phyloP scores from a whole-genome alignment of 2,329 filamentous ascomycete species.

The Conoideocrella luteorostrata region DNA sequence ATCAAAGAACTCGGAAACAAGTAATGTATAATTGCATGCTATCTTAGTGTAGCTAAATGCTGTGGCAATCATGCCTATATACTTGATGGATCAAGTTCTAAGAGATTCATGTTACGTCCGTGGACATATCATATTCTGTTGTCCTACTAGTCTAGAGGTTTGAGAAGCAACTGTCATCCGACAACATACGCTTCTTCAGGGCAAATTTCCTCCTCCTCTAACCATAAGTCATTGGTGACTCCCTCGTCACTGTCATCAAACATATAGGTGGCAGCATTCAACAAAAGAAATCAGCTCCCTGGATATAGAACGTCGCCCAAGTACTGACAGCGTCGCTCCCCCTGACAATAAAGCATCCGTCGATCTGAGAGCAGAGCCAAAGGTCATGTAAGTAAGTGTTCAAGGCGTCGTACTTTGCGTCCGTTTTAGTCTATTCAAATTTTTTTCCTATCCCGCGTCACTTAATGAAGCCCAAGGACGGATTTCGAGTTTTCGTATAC shows the following conservation, averaged over 20 bases:
- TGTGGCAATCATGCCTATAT: slow-evolving; percentile 1
- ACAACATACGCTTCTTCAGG: not conserved
- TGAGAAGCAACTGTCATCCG: not conserved
- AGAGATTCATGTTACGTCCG: not conserved
- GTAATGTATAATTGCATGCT: too few relatives aligned
- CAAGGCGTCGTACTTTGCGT: not conserved
- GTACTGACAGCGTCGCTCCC: too few relatives aligned
- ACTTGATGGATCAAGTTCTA: slow-evolving; percentile 1
- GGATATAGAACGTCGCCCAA: too few relatives aligned
- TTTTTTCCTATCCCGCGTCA: not conserved
- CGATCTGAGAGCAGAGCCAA: not conserved
- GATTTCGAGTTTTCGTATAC: slow-evolving; percentile 88
- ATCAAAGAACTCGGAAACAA: too few relatives aligned
- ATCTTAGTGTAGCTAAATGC: not conserved
- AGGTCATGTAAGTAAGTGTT: not conserved
- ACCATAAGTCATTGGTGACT: not conserved
- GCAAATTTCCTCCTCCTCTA: not conserved
- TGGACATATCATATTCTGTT: not conserved
- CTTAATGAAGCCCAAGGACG: slow-evolving; percentile 48
- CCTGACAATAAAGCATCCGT: too few relatives aligned
- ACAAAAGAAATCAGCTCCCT: too few relatives aligned
- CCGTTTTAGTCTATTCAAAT: not conserved
- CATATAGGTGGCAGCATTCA: too few relatives aligned
- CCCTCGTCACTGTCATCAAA: too few relatives aligned
- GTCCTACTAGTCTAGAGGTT: not conserved